These are phyloP conservation scores for Pythium sp. DNA, from an alignment of 352 stramenopile genomes.

Conservation along the genomic window DNA sequence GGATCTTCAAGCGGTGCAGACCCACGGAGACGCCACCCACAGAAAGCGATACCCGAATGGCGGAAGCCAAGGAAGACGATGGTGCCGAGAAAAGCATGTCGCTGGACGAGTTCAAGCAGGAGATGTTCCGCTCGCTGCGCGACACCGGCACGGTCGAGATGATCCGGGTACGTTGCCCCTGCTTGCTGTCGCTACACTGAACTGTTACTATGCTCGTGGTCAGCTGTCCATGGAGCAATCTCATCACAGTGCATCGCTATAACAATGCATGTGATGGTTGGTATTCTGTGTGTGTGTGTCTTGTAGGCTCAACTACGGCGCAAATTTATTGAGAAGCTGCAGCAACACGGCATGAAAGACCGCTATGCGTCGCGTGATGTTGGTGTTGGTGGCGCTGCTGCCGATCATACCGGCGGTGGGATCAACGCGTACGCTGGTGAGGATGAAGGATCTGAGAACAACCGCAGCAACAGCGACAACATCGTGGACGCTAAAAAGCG, in stretches of 20 bases:
- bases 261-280: neutral
- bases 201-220: neutral
- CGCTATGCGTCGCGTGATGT: neutral
- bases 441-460: neutral
- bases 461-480: neutral
- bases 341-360: constrained; percentile 28
- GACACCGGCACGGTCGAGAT: constrained; percentile 61
- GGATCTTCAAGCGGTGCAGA: neutral
- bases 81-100: constrained; percentile 32
- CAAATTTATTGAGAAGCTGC: constrained; percentile 69
- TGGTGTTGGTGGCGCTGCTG: neutral
- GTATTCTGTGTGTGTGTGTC: neutral
- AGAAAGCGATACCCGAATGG: neutral
- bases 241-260: neutral
- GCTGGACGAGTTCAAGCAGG: constrained; percentile 61
- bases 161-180: constrained; percentile 37
- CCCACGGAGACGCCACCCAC: too few species aligned
- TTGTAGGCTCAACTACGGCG: constrained; percentile 62
- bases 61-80: neutral
- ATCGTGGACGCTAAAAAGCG: neutral
- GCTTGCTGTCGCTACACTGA: neutral
- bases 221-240: neutral
- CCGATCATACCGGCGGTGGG: neutral
- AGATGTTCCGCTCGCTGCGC: constrained; percentile 69
- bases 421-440: neutral